Evolutionary conservation across 192 early-diverging fungal genomes (phyloP).

Genomic region (Podila epigama): DNA sequence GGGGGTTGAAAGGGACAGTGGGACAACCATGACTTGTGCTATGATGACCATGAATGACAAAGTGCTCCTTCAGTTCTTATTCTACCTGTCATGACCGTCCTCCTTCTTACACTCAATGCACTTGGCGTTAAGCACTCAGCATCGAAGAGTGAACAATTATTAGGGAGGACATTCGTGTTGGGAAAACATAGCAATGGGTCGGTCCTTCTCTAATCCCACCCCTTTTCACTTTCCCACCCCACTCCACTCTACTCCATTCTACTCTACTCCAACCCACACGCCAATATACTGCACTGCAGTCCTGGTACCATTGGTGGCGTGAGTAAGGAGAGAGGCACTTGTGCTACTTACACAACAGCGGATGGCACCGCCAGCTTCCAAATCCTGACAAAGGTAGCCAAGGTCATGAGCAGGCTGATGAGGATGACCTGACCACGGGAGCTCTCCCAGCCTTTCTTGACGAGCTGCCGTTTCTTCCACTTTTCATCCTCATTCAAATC

Average conservation of each 20-base stretch:
- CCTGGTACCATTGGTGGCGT: neutral
- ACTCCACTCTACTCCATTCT: neutral
- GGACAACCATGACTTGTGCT: too few species aligned
- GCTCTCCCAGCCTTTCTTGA: conserved; percentile 44
- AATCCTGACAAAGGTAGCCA: conserved; percentile 35
- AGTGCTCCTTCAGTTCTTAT: too few species aligned
- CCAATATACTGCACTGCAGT: neutral
- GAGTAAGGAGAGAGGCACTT: neutral
- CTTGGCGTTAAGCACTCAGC: too few species aligned
- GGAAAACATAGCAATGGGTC: too few species aligned
- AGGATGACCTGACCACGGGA: conserved; percentile 25
- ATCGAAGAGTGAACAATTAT: too few species aligned
- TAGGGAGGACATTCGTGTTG: too few species aligned
- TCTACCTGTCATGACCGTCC: too few species aligned
- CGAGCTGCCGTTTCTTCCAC: conserved; percentile 29
- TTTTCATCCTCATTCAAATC: conserved; percentile 38
- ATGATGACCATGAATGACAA: too few species aligned
- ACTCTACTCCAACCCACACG: neutral
- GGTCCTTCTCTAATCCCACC: too few species aligned
- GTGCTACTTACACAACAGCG: conserved; percentile 38
- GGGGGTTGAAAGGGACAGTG: too few species aligned
- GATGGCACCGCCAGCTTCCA: conserved; percentile 34
- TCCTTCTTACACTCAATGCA: too few species aligned
- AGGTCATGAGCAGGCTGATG: conserved; percentile 4
- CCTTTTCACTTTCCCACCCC: neutral